Evolutionary conservation across 192 early-diverging fungal genomes (phyloP), one percentile per base, ranked within the genome.

Genomic region (Coemansia sp.): DNA sequence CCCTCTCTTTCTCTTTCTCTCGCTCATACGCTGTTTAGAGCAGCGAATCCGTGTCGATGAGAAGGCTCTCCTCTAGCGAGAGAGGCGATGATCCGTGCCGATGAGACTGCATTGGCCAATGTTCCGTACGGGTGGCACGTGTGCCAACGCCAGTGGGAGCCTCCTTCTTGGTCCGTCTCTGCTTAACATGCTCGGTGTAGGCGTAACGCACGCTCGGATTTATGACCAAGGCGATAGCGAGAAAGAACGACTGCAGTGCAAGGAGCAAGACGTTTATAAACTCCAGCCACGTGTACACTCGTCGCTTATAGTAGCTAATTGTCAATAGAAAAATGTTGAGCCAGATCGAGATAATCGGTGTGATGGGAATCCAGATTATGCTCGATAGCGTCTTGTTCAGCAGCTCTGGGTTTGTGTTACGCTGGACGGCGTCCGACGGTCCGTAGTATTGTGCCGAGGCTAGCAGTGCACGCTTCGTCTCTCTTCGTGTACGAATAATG

Each of bases 301-400:
- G 39, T 16, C 28, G 40, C 21, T 28, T 73, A 39, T 73, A 69
- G 50, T 79, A 64, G 18, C 55, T 36, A n/a, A 79, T 40, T 13
- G 70, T 43, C n/a, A 67, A 24, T 24, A 73, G 60, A 0, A 65
- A 11, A 10, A 65, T 18, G 50, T 79, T 73, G 31, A 79, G 55
- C 76, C 76, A 79, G 24, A 73, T 61, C 39, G 76, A 66, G n/a
- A 73, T 13, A 3, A 73, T 70, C 3, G 76, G 76, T 14, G 68
- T 70, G 6, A 79, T 70, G 0, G 76, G 76, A 26, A 69, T 64
- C 76, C 76, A 79, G 36, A 73, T 62, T 16, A 79, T 73, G 37
- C 53, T 56, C 13, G 51, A 1, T 35, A 79, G 39, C 24, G 76
- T 70, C 43, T 51, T 48, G 18, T 73, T 48, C 5, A 79, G 68